phyloP scores from a whole-genome alignment of 768 basidiomycete species.

The Russula foetens region DNA sequence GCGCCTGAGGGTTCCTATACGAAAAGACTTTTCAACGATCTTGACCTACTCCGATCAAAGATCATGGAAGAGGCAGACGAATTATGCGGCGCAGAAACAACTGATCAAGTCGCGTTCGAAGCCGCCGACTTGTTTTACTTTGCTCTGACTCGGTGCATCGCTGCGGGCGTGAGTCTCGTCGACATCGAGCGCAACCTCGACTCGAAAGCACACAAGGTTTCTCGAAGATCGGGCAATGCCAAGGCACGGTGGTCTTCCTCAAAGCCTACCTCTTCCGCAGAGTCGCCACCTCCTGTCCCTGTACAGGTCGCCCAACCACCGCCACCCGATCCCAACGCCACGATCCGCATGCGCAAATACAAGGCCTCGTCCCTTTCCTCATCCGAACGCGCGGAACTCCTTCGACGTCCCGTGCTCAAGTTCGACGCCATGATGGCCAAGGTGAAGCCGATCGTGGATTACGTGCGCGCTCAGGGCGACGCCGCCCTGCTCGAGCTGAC shows the following conservation, averaged over 20 bases:
- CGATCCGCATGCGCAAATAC: conserved; percentile 74
- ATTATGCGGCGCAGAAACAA: conserved; percentile 72
- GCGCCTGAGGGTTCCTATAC: conserved; percentile 95
- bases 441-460: conserved; percentile 89
- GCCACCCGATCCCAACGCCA: conserved; percentile 28
- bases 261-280: conserved; percentile 15
- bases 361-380: conserved; percentile 43
- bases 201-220: conserved; percentile 77
- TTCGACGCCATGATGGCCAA: conserved; percentile 85
- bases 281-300: conserved; percentile 18
- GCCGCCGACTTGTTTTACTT: conserved; percentile 96
- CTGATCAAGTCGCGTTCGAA: conserved; percentile 86
- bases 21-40: conserved; percentile 72
- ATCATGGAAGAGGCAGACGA: conserved; percentile 99
- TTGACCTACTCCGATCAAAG: conserved; percentile 78
- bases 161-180: conserved; percentile 69
- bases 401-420: conserved; percentile 85
- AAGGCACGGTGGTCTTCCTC: conserved; percentile 64
- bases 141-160: conserved; percentile 74
- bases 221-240: conserved; percentile 82
- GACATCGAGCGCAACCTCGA: conserved; percentile 85
- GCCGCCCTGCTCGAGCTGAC: conserved; percentile 80
- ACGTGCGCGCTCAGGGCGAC: conserved; percentile 80
- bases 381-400: conserved; percentile 55
- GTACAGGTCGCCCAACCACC: conserved; percentile 22